These are phyloP conservation scores for Nemania sp. DNA, from an alignment of 2,329 filamentous ascomycete species.

Conservation along the genomic window DNA sequence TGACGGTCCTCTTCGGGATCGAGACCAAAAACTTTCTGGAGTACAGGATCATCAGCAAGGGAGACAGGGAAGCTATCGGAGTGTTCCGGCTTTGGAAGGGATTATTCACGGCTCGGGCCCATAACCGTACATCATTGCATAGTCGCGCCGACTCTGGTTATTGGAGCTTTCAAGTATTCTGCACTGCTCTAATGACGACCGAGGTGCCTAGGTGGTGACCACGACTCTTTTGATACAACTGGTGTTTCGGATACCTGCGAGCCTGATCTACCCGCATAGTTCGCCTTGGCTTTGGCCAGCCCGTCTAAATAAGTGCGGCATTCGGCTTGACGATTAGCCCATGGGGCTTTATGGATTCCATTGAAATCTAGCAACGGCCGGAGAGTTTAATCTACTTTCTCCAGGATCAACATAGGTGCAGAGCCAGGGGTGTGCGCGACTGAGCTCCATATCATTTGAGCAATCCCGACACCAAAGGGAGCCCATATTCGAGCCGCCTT, in stretches of 20 bases:
- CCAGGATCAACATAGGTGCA: not conserved
- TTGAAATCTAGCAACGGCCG: not conserved
- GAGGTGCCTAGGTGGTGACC: slow-evolving; percentile 23
- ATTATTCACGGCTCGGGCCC: slow-evolving; percentile 19
- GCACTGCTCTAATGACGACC: slow-evolving; percentile 21
- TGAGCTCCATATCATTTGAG: not conserved
- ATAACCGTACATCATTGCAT: slow-evolving; percentile 19
- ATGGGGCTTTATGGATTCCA: not conserved
- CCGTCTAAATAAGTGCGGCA: not conserved
- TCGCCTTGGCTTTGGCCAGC: slow-evolving; percentile 8
- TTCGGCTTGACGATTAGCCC: not conserved
- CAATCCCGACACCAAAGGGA: no score
- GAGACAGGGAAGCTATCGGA: slow-evolving; percentile 2
- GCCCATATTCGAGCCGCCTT: no score
- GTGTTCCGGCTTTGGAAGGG: slow-evolving; percentile 5
- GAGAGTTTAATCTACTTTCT: not conserved
- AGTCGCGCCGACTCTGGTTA: slow-evolving; percentile 20
- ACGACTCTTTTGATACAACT: slow-evolving; percentile 30
- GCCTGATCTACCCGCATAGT: slow-evolving; percentile 23
- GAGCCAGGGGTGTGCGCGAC: not conserved
- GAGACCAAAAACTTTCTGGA: not conserved
- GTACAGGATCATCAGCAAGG: slow-evolving; percentile 23
- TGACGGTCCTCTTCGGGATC: no score
- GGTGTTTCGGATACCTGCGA: slow-evolving; percentile 30
- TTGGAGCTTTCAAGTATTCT: slow-evolving; percentile 10